Evolutionary conservation across 495 filamentous ascomycete genomes (phyloP), one percentile per base, ranked within the genome.

Genomic region (Immersiella caudata): DNA sequence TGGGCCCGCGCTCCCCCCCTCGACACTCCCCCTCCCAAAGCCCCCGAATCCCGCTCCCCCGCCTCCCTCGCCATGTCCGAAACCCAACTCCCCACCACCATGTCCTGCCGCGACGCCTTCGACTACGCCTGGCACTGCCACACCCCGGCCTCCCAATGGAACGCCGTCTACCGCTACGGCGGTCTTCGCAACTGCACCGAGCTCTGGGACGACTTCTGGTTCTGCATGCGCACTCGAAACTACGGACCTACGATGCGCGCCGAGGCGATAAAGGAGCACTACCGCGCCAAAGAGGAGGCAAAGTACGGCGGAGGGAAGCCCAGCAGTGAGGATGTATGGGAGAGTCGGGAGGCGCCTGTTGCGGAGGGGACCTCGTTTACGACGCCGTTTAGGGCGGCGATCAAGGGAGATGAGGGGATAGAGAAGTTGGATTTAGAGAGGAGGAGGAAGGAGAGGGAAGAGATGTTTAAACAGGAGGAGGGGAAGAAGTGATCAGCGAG

Each of bases 111-210:
- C 64, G 80, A 87, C 59, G 89, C 92, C 74, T 99, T 99, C 84
- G 95, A 99, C 83, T 84, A 86, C 60, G 93, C 96, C 60, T 98
- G 91, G 85, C 92, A 97, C 86, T 99, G 95, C 85, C 91, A 95
- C 73, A 94, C 92, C 0, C 84, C 96, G 3, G 95, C 93, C 25
- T 91, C 94, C 0, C 93, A 97, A 75, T 95, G 94, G 80, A 82
- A 79, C 58, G 74, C 80, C 68, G 79, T 98, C 8, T 99, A 99
- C 84, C 91, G 95, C 50, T 88, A 91, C 76, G 95, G 95, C 64
- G 78, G 75, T 50, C 69, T 95, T 56, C 86, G 89, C 2, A 81
- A 85, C 11, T 99, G 95, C 82, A 80, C 80, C 27, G 88, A 94
- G 70, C 88, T 91, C 54, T 96, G 93, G 91, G 83, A 88, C 70